A percentile compares a stretch with the other conserved stretches of the same genome.
phyloP scores from a whole-genome alignment of 2,329 filamentous ascomycete species.

The Cercospora sp. region DNA sequence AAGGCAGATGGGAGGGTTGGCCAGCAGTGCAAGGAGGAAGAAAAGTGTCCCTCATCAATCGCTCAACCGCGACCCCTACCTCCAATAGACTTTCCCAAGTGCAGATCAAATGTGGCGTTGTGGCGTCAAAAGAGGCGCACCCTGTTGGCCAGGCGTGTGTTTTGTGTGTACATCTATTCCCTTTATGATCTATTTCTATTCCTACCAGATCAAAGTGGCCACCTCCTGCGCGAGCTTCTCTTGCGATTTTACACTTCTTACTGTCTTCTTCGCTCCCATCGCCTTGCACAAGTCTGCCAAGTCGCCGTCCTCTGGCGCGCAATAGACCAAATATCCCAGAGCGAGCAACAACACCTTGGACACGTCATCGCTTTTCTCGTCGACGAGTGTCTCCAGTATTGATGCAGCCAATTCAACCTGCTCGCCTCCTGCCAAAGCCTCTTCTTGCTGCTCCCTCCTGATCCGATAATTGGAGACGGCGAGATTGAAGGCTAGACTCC shows the following conservation, averaged over 20 bases:
- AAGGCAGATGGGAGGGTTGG: not conserved
- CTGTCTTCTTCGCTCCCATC: conserved; percentile 69
- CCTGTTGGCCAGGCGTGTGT: too few relatives aligned
- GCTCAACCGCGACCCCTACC: conserved; percentile 1
- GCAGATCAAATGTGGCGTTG: conserved; percentile 6
- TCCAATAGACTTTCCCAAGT: not conserved
- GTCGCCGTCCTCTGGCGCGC: conserved; percentile 67
- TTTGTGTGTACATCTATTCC: not conserved
- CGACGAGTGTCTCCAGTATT: conserved; percentile 69
- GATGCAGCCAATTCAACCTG: conserved; percentile 82
- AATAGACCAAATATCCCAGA: conserved; percentile 74
- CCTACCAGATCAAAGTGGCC: conserved; percentile 28
- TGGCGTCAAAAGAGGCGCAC: not conserved
- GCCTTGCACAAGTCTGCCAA: conserved; percentile 75
- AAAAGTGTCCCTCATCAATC: conserved; percentile 5
- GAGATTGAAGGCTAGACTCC: conserved; percentile 82
- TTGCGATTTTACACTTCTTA: conserved; percentile 47
- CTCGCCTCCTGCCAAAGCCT: conserved; percentile 65
- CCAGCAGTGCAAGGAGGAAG: not conserved
- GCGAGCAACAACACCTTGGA: conserved; percentile 74
- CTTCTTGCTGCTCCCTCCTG: conserved; percentile 58
- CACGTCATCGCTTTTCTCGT: conserved; percentile 60
- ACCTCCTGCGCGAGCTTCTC: conserved; percentile 38
- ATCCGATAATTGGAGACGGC: conserved; percentile 67
- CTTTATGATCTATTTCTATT: conserved; percentile 7